phyloP scores from a whole-genome alignment of 352 stramenopile species.

The Pythium pectinolyticum region DNA sequence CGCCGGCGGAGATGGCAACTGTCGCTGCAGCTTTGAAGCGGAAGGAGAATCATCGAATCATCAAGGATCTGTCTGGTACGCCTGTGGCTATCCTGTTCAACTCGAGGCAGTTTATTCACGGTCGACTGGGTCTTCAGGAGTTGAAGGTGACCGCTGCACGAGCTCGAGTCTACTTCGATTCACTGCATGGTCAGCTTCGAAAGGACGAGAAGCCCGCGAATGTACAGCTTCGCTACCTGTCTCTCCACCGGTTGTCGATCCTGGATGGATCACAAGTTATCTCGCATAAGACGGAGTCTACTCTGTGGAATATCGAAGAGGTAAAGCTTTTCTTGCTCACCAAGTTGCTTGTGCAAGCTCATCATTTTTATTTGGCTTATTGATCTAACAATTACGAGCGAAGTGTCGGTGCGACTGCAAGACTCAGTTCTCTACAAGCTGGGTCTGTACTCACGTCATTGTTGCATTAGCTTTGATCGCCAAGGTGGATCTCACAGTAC shows the following conservation, averaged over 20 bases:
- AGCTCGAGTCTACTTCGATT: background rate
- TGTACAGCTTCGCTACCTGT: background rate
- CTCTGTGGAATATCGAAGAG: background rate
- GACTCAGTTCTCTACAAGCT: conserved; percentile 12
- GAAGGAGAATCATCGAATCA: background rate
- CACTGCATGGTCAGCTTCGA: background rate
- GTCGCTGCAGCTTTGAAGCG: background rate
- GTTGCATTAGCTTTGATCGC: conserved; percentile 15
- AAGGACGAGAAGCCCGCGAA: background rate
- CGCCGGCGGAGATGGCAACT: background rate
- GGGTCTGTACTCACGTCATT: conserved; percentile 12
- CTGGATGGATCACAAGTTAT: background rate
- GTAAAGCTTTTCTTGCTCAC: background rate
- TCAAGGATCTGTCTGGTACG: background rate
- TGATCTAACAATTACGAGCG: conserved; percentile 17
- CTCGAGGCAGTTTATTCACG: background rate
- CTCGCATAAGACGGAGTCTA: background rate
- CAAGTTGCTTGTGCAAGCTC: background rate
- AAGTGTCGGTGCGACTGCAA: conserved; percentile 26
- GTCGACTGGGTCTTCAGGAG: background rate
- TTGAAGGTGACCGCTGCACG: background rate
- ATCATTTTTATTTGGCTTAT: background rate
- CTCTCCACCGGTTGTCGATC: background rate
- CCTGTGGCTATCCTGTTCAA: background rate
- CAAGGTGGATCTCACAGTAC: background rate